Conservation (phyloP, 2,329 filamentous ascomycete genomes). For the Scleromitrula shiraiana region DNA sequence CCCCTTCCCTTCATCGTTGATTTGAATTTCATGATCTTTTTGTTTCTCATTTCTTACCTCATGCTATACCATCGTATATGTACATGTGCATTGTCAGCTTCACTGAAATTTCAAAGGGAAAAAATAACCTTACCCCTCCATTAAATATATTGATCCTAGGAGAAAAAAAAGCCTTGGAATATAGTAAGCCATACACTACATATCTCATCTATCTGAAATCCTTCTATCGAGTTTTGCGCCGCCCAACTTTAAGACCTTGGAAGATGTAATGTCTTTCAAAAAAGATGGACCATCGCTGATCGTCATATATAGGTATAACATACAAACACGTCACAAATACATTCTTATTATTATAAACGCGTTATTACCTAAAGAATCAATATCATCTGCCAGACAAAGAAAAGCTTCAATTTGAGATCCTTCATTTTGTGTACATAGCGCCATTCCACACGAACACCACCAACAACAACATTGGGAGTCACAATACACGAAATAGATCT, state of each 20-base stretch:
- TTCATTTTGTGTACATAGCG: neutral
- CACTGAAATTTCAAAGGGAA: neutral
- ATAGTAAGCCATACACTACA: constrained; percentile 7
- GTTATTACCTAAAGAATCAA: too few species aligned
- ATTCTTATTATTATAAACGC: neutral
- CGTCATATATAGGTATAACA: neutral
- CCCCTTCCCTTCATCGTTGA: constrained; percentile 14
- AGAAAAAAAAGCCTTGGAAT: too few species aligned
- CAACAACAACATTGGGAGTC: neutral
- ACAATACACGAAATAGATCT: neutral
- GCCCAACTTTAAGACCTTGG: neutral
- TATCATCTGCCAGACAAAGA: neutral
- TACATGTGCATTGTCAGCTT: constrained; percentile 8
- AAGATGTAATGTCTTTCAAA: neutral
- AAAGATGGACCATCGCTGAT: neutral
- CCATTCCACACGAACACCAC: neutral
- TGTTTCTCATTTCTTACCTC: constrained; percentile 10
- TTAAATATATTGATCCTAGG: neutral
- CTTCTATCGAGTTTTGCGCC: too few species aligned
- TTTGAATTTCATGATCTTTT: too few species aligned
- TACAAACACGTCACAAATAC: neutral
- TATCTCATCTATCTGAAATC: neutral
- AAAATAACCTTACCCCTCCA: neutral
- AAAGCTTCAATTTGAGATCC: neutral
- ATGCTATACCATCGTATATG: constrained; percentile 3